phyloP scores from a whole-genome alignment of 306 rosid genomes.

The Prunus mira region DNA sequence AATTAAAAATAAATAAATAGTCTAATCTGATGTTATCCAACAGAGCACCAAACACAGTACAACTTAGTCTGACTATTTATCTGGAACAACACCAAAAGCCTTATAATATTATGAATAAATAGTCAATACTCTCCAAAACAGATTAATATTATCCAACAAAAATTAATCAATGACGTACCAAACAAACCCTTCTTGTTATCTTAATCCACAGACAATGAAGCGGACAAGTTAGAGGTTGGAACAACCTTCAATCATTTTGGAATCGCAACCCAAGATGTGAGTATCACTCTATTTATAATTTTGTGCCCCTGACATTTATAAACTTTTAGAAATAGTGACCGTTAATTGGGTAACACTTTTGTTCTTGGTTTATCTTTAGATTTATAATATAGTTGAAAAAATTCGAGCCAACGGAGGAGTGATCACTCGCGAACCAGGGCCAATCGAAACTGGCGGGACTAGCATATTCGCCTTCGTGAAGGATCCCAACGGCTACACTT shows the following conservation, averaged over 20 bases:
- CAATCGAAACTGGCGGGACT: not conserved
- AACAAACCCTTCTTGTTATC: not conserved
- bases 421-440: constrained; percentile 5
- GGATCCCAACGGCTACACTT: constrained; percentile 18
- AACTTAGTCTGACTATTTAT: too few species aligned
- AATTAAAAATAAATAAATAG: too few species aligned
- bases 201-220: not conserved
- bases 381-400: not conserved
- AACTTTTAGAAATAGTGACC: not conserved
- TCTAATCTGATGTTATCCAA: too few species aligned
- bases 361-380: not conserved
- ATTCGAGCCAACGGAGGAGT: constrained; percentile 4
- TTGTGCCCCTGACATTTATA: not conserved
- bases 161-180: too few species aligned
- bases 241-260: constrained; percentile 69
- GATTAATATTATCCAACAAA: too few species aligned
- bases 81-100: too few species aligned
- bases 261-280: constrained; percentile 36
- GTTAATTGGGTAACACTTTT: too few species aligned
- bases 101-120: too few species aligned
- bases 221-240: constrained; percentile 42
- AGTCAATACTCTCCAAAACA: too few species aligned
- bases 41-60: too few species aligned
- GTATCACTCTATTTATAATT: not conserved
- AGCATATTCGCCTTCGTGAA: constrained; percentile 5